phyloP scores from a whole-genome alignment of 257 asterid genomes.

The Solanum pennellii region DNA sequence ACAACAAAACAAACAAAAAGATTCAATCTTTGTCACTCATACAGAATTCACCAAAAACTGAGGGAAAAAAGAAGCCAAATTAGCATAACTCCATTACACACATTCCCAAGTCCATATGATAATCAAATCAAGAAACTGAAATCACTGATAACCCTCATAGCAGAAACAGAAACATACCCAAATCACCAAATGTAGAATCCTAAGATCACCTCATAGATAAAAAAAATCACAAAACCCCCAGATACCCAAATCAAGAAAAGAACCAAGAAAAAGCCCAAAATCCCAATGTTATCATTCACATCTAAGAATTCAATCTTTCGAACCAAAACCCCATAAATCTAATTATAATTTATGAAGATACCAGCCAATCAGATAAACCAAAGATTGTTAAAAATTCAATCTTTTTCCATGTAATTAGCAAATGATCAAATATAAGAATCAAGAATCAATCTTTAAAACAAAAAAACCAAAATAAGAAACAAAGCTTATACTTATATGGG shows the following conservation, averaged over 20 bases:
- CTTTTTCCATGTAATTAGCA: neutral
- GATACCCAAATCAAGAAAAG: conserved; percentile 5
- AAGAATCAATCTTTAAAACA: conserved; percentile 3
- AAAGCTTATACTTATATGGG: conserved; percentile 8
- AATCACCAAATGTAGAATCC: conserved; percentile 4
- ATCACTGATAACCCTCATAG: neutral
- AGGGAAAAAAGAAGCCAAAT: neutral
- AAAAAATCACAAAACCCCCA: neutral
- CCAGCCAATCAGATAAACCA: neutral
- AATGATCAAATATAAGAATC: neutral
- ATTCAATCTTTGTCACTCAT: neutral
- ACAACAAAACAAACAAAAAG: neutral
- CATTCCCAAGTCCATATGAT: conserved; percentile 2
- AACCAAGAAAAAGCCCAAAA: neutral
- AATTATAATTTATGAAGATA: neutral
- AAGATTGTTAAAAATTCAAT: neutral
- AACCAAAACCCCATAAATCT: neutral
- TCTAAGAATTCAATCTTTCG: neutral
- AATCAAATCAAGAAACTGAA: conserved; percentile 8
- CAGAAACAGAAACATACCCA: neutral
- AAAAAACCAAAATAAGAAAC: neutral
- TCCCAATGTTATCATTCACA: neutral
- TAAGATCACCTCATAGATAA: neutral
- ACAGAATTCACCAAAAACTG: neutral
- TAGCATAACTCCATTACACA: neutral